Evolutionary conservation across 306 rosid genomes (phyloP), one percentile per base, ranked within the genome.

Genomic region (Quercus suber): DNA sequence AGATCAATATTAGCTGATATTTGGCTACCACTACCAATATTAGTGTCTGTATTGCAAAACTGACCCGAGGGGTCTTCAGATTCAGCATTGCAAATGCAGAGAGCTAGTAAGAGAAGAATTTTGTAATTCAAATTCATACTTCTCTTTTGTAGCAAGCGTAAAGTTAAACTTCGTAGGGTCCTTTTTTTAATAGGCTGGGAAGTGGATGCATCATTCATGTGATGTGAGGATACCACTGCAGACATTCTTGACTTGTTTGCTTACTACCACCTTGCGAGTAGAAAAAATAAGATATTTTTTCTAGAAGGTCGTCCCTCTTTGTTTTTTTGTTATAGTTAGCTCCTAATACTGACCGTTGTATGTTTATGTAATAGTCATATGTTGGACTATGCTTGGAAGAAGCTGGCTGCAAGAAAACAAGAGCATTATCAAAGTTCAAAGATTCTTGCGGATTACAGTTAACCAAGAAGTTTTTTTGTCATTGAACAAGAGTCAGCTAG

Each of bases 41-140:
- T 87, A 9, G 84, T 74, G 74, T 84, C 70, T 60, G 55, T 31
- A 72, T 91, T 86, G 85, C 92, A 91, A 51, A 80, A 88, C 41
- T 86, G 73, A 4, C 89, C 92, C 57, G 75, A 73, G 53, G 90
- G 88, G 0, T 89, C 90, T 63, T 75, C 79, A 59, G 91, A 82
- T 80, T 86, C 77, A 73, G 82, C 83, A 52, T 19, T 33, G 76
- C 73, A 78, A 80, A 30, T 76, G 86, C 87, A 49, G 51, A 89
- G 68, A 81, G 82, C 75, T 23, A 83, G 57, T 19, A 85, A 71
- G 71, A 89, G 64, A 78, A 80, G 53, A 60, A 80, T 43, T 78
- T 69, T 87, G 79, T 65, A 61, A 21, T 37, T 13, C 14, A 74
- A 76, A 43, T 21, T 53, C 89, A 83, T 89, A 27, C 17, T 75